These are phyloP conservation scores for Monilinia fructigena DNA, from an alignment of 2,329 filamentous ascomycete genomes.

Conservation along the genomic window DNA sequence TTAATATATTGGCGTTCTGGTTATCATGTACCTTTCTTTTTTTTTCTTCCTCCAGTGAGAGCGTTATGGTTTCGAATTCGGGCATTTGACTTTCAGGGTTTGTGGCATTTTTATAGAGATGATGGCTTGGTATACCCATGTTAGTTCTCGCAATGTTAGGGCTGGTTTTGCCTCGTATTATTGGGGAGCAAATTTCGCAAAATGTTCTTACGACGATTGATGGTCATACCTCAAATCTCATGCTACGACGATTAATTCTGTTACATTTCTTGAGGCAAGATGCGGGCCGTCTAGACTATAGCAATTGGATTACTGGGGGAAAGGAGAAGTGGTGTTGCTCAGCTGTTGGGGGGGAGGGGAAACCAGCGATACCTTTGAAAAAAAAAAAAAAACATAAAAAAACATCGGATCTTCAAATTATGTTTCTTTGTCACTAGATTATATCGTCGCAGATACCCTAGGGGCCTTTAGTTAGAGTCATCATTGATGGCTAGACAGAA, in stretches of 20 bases:
- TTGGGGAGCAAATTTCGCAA: constrained; percentile 20
- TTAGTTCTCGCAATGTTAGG: constrained; percentile 21
- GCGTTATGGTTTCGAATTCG: constrained; percentile 19
- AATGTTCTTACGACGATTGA: constrained; percentile 20
- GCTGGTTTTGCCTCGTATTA: constrained; percentile 21
- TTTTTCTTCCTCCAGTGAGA: constrained; percentile 19
- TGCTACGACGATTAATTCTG: constrained; percentile 13
- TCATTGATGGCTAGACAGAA: constrained; percentile 16
- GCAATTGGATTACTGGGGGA: constrained; percentile 20
- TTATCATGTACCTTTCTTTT: constrained; percentile 5
- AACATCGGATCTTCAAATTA: constrained; percentile 16
- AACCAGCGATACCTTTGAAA: constrained; percentile 3
- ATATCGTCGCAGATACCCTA: constrained; percentile 11
- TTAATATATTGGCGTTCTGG: constrained; percentile 18
- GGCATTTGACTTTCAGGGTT: constrained; percentile 18
- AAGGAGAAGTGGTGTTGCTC: constrained; percentile 10
- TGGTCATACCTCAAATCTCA: constrained; percentile 20
- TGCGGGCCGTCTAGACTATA: constrained; percentile 6
- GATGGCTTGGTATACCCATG: constrained; percentile 22
- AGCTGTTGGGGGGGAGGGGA: background rate
- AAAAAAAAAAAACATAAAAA: constrained; percentile 17
- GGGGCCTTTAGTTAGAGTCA: constrained; percentile 4
- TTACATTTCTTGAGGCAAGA: constrained; percentile 16
- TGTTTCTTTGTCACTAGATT: constrained; percentile 17
- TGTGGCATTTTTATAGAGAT: constrained; percentile 22